Base-by-base conservation (phyloP, 768 basidiomycete genomes). In the Rhizopogon rudus region DNA sequence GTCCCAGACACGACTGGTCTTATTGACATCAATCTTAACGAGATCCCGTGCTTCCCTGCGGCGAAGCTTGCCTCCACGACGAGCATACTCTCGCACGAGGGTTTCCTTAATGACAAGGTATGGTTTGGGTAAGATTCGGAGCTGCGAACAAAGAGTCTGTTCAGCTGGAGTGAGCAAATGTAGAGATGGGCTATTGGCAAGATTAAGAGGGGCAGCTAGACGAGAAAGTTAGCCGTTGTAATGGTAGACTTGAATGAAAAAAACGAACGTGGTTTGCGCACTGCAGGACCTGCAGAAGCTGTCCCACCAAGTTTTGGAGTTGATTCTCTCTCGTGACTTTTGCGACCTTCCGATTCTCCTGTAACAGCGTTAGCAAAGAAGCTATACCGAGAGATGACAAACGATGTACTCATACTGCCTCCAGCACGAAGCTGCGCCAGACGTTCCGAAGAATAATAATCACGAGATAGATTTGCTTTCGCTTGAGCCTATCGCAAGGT, bases 61-160 rank as follows among this genome's bases (percentile, higher is more conserved):
- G 48, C 90, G 88, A 43, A 98, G 78, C 67, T 91, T 89, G 10
- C 95, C 95, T 20, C 90, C 88, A 53, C 93, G 78, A 28, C 93
- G 80, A 1, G 91, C 92, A 63, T 93, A 97, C 74, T 98, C 96
- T 33, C 93, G 83, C 31, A 99, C 86, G 41, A 97, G 82, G 5
- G 89, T 92, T 70, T 97, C 93, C 68, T 99, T 99, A 73, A 98
- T 91, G 57, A 90, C 84, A 51, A 99, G 84, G 68, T 97, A 99
- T 1, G 97, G 93, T 65, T 93, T 92, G 0, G 97, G 96, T 17
- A 97, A 79, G 55, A 99, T 93, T 6, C 94, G 88, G 31, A 98
- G 79, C 53, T 83, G 80, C 2, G 93, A 90, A 67, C 97, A 98
- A 20, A 98, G 83, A 0, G 80, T 75, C 68, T 94, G 92, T 71